These are phyloP conservation scores for Cutaneotrichosporon mucoides DNA, from an alignment of 1,284 basidiomycete genomes.

Conservation along the genomic window DNA sequence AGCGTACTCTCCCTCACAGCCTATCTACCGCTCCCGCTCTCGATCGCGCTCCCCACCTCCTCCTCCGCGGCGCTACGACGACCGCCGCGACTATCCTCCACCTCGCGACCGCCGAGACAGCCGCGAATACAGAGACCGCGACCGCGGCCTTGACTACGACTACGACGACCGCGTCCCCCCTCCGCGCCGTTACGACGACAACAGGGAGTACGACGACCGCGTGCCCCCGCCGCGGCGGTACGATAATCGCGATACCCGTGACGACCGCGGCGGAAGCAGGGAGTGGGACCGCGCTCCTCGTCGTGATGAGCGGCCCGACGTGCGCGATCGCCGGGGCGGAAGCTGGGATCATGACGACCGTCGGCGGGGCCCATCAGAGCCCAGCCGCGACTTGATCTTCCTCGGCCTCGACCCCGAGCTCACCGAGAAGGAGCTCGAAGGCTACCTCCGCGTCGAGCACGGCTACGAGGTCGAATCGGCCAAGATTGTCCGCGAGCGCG, in stretches of 20 bases:
- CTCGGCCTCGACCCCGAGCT: slow-evolving; percentile 83
- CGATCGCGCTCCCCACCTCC: slow-evolving; percentile 6
- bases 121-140: background rate
- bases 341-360: slow-evolving; percentile 2
- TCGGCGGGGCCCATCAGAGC: slow-evolving; percentile 25
- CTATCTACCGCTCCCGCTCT: background rate
- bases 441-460: slow-evolving; percentile 60
- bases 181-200: background rate
- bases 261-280: background rate
- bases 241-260: slow-evolving; percentile 6
- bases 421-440: slow-evolving; percentile 78
- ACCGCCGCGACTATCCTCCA: slow-evolving; percentile 3
- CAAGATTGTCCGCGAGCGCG: slow-evolving; percentile 88
- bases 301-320: background rate
- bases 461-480: slow-evolving; percentile 42
- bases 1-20: slow-evolving; percentile 4
- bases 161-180: background rate
- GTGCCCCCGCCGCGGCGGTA: slow-evolving; percentile 15
- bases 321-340: slow-evolving; percentile 4
- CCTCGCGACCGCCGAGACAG: background rate
- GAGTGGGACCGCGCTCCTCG: background rate
- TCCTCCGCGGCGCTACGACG: slow-evolving; percentile 18
- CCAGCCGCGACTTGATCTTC: slow-evolving; percentile 68
- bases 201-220: background rate
- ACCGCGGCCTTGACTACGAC: background rate